Base-by-base conservation (phyloP, 257 asterid species). In the Leptodermis oblonga region DNA sequence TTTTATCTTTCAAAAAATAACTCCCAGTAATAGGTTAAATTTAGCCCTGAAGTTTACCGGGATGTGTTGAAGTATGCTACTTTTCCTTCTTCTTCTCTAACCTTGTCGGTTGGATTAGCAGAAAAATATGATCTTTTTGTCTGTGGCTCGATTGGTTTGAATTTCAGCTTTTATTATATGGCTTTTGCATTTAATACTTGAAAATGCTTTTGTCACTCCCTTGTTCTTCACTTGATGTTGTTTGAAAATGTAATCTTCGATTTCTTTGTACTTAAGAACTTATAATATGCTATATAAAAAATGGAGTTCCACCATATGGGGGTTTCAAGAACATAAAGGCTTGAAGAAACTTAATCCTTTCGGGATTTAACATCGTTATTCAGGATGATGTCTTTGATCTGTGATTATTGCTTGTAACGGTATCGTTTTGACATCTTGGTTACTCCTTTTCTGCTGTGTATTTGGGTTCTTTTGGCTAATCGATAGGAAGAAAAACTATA, bases 391-490 rank as follows among this genome's bases (percentile, higher is more conserved):
- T 30, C 64, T 37, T 72, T 51, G 65, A 72, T 72, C 60, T 64
- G 53, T 34, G 70, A 53, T 52, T 65, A 30, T 73, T 23, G 67
- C 36, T 54, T 13, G 45, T 56, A 28, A 26, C 12, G 17, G 14
- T 62, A 51, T 25, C 9, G 12, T 17, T 49, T 10, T 62, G 31
- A 71, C 31, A 49, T 49, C 31, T 34, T 28, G 14, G 20, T 49
- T 49, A 64, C 62, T 71, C 42, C 18, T 31, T 71, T 62, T 34
- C 30, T 62, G 56, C 34, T 51, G 70, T 42, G 20, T 72, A 49
- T 39, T n/a, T 37, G 25, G 65, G 28, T 59, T 26, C 52, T 13
- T 37, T 41, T 11, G 25, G 46, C 56, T 62, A 45, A 10, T 52
- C 48, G 23, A 7, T 39, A 3, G 41, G 34, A 59, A 20, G 49